Conservation (phyloP, 2,329 filamentous ascomycete genomes). For the Hypoxylon sp. region DNA sequence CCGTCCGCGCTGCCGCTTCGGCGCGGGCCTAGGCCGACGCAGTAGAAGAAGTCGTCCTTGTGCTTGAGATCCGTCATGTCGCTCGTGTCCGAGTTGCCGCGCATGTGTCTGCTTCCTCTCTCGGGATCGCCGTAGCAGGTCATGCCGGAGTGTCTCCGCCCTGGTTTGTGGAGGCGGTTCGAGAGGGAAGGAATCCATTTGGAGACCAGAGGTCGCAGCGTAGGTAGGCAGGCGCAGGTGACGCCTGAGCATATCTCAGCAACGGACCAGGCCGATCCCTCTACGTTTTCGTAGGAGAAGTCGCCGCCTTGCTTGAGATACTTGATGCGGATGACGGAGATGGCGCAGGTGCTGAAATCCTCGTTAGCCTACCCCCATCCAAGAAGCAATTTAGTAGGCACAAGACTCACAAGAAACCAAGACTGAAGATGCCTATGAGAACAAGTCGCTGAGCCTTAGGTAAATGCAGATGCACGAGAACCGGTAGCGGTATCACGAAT, state of each 20-base stretch:
- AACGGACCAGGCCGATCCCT: constrained; percentile 53
- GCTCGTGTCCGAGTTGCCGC: constrained; percentile 33
- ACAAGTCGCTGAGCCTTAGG: constrained; percentile 50
- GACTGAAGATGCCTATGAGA: constrained; percentile 53
- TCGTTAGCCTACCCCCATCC: constrained; percentile 7
- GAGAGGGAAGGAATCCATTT: constrained; percentile 43
- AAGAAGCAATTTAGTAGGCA: neutral
- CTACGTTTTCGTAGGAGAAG: constrained; percentile 55
- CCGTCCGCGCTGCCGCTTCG: constrained; percentile 26
- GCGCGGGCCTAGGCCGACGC: constrained; percentile 15
- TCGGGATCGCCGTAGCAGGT: constrained; percentile 16
- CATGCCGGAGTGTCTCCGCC: constrained; percentile 25
- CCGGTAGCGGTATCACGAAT: constrained; percentile 53
- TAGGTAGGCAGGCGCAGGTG: constrained; percentile 54
- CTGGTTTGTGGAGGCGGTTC: constrained; percentile 36
- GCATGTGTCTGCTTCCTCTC: constrained; percentile 32
- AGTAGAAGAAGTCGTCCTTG: constrained; percentile 33
- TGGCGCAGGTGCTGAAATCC: constrained; percentile 50
- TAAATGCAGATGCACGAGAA: constrained; percentile 51
- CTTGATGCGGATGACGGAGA: constrained; percentile 55
- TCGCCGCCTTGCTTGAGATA: constrained; percentile 52
- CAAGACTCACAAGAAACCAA: constrained; percentile 55
- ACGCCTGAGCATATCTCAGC: constrained; percentile 53
- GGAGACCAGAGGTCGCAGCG: constrained; percentile 49
- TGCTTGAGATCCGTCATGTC: constrained; percentile 9